Base-by-base conservation (phyloP, 2,329 filamentous ascomycete genomes). In the Ascochyta koolunga region DNA sequence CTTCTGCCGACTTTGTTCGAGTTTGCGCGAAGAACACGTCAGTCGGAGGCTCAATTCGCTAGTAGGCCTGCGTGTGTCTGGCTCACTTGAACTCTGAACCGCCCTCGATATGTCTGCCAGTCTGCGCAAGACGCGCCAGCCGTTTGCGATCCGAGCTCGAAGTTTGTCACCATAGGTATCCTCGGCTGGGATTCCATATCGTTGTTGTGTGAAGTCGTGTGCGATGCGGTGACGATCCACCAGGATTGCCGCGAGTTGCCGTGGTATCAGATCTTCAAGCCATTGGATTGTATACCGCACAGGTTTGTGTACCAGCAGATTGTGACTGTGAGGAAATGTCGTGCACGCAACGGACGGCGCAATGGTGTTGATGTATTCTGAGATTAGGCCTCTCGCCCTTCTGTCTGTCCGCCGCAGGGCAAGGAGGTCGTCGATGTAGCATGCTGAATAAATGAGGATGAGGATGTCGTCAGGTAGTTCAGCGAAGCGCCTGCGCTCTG, bases 391-490 rank as follows among this genome's bases (percentile, higher is more conserved):
- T n/a, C 64, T 62, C 8, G 56, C 57, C 44, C 45, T 64, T 9
- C 52, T 54, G 47, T 50, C 59, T 6, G 65, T 62, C 15, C 67
- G 50, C 29, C 62, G 63, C 29, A 73, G 49, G 4, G 53, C 33
- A 5, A 67, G 51, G 11, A 74, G 50, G 27, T 67, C 64, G 46
- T 71, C 68, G 40, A 74, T 60, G 35, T 60, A 60, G 41, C 67
- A 72, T 46, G 64, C 59, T 8, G 54, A 66, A 41, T 54, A 60
- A 16, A 73, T 60, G 7, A 68, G 32, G 46, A 73, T 67, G 36
- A 74, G 66, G 16, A 73, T 49, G 33, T 73, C 68, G 32, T 70
- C 68, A 7, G 68, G 67, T 4, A 72, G 57, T 8, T 57, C 50
- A 32, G 58, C 40, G 45, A 67, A 63, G 33, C 41, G 42, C 10